Conservation (phyloP, 2,329 filamentous ascomycete genomes). For the Cladosporium sp. region DNA sequence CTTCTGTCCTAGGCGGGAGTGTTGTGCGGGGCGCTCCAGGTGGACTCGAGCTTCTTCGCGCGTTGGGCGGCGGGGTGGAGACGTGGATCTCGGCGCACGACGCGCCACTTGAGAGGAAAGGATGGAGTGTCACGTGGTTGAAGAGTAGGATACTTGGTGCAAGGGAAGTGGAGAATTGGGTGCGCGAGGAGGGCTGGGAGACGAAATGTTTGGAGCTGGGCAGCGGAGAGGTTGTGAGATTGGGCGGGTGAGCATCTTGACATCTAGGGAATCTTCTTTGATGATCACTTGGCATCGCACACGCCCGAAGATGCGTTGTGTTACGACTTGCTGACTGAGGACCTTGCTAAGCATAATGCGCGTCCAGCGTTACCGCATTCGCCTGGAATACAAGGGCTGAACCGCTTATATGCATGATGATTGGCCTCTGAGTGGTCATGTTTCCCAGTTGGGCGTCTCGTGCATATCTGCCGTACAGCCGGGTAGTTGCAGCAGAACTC, state of each 20-base stretch:
- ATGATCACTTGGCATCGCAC: no score
- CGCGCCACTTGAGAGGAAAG: slow-evolving; percentile 54
- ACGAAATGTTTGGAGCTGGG: slow-evolving; percentile 1
- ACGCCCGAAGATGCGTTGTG: not conserved
- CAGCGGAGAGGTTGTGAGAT: not conserved
- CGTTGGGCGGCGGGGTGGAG: slow-evolving; percentile 50
- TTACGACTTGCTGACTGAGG: not conserved
- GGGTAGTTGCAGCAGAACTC: no score
- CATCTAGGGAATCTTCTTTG: no score
- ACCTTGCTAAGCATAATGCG: not conserved
- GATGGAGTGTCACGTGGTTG: slow-evolving; percentile 49
- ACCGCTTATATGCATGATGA: no score
- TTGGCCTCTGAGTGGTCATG: no score
- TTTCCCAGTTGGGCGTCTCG: no score
- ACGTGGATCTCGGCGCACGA: slow-evolving; percentile 63
- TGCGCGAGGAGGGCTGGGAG: slow-evolving; percentile 24
- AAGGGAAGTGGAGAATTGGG: slow-evolving; percentile 43
- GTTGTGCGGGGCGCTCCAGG: slow-evolving; percentile 55
- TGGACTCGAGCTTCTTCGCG: slow-evolving; percentile 54
- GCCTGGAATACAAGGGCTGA: no score
- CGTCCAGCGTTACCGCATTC: not conserved
- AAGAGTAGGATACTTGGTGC: slow-evolving; percentile 43
- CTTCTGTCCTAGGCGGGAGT: slow-evolving; percentile 60
- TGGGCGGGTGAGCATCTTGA: not conserved
- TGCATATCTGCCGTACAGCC: no score